These are phyloP conservation scores for Papiliotrema fonsecae DNA, from an alignment of 1,284 basidiomycete genomes.

Conservation along the genomic window DNA sequence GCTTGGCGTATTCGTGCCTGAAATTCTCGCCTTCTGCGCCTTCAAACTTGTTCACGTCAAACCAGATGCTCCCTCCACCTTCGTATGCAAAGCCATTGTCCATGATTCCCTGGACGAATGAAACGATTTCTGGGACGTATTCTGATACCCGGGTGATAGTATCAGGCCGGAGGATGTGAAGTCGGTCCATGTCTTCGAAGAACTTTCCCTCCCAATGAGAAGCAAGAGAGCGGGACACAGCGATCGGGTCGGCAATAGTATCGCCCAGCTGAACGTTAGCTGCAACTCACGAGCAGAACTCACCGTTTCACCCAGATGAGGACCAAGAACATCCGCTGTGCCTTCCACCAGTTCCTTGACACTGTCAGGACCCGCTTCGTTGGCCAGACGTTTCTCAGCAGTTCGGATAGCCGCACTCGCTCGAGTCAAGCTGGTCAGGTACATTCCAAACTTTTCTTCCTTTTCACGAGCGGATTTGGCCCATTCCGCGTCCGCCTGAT, in stretches of 20 bases:
- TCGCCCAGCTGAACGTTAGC: conserved; percentile 58
- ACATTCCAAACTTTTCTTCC: conserved; percentile 89
- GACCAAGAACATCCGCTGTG: conserved; percentile 68
- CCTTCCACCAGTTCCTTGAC: conserved; percentile 63
- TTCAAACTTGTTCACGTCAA: conserved; percentile 87
- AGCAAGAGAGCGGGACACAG: conserved; percentile 77
- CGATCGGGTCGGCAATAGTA: conserved; percentile 73
- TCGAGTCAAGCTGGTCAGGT: conserved; percentile 68
- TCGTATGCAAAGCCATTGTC: conserved; percentile 88
- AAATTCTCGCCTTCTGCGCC: conserved; percentile 53
- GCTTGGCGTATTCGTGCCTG: conserved; percentile 80
- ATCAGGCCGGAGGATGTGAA: conserved; percentile 82
- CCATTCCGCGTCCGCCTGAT: conserved; percentile 56
- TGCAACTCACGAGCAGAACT: conserved; percentile 9
- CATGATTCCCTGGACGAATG: conserved; percentile 81
- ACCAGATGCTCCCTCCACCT: conserved; percentile 86
- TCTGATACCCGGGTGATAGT: conserved; percentile 93
- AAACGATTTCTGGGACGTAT: conserved; percentile 91
- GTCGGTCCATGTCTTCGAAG: conserved; percentile 86
- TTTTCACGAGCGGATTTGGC: conserved; percentile 64
- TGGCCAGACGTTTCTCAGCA: conserved; percentile 37
- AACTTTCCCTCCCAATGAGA: conserved; percentile 87
- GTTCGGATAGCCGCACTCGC: conserved; percentile 28
- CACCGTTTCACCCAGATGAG: conserved; percentile 71
- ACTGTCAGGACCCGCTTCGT: conserved; percentile 49